Conservation (phyloP, 2,329 filamentous ascomycete genomes). For the Niveomyces coronatus region DNA sequence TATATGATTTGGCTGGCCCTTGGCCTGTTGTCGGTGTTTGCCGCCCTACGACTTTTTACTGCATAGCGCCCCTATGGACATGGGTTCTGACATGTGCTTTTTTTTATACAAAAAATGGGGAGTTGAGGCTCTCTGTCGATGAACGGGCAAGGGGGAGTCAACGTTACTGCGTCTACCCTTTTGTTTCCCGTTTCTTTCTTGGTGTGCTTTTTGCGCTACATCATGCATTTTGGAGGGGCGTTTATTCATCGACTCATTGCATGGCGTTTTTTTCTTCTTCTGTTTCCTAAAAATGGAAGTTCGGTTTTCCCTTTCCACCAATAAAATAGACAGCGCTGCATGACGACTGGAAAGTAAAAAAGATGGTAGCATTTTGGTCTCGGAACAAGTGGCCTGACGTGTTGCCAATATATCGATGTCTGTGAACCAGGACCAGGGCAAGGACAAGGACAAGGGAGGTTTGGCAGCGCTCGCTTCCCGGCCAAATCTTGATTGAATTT, state of each 20-base stretch:
- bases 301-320: neutral
- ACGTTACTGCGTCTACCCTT: no score
- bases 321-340: no score
- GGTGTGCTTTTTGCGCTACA: neutral
- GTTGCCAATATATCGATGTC: no score
- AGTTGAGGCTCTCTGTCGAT: neutral
- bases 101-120: neutral
- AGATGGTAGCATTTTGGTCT: no score
- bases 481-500: no score
- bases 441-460: no score
- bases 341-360: no score
- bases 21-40: constrained; percentile 9
- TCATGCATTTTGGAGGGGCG: constrained; percentile 1
- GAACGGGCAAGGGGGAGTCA: no score
- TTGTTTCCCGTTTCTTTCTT: neutral
- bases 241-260: constrained; percentile 6
- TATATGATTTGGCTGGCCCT: constrained; percentile 15
- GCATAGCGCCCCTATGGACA: constrained; percentile 1
- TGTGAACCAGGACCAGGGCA: no score
- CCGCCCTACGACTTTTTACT: constrained; percentile 2
- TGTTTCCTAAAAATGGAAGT: no score
- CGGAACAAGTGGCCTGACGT: no score
- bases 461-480: no score
- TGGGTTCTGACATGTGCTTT: neutral
- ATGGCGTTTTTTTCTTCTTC: constrained; percentile 4